Percentiles rank a stretch among this genome's conserved stretches.
Conservation (phyloP, 345 rosid species). For the Dovyalis caffra region DNA sequence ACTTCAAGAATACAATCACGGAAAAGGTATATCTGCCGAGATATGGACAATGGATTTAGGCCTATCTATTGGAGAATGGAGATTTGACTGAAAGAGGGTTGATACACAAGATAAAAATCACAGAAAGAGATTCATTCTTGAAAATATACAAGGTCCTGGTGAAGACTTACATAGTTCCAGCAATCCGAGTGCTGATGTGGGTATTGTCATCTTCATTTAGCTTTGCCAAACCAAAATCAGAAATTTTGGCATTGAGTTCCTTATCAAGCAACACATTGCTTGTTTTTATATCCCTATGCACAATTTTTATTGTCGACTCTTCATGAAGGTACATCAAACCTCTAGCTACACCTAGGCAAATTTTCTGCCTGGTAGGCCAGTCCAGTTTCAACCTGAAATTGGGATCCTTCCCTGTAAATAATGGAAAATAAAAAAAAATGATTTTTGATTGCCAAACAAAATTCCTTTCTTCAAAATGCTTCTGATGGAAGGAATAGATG, state of each 20-base stretch:
- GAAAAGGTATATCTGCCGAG: background rate
- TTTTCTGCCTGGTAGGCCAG: slow-evolving; percentile 72
- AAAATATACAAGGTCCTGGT: background rate
- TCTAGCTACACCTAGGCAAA: slow-evolving; percentile 69
- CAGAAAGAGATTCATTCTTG: background rate
- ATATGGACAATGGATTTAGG: background rate
- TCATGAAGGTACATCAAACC: slow-evolving; percentile 82
- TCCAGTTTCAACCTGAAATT: slow-evolving; percentile 49
- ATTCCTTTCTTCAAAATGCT: background rate
- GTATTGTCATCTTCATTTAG: slow-evolving; percentile 74
- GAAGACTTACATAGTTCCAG: slow-evolving; percentile 77
- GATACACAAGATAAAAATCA: background rate
- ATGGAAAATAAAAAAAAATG: background rate
- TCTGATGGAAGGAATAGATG: background rate
- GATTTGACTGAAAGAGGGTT: background rate
- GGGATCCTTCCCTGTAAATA: slow-evolving; percentile 50
- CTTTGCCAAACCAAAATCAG: slow-evolving; percentile 93
- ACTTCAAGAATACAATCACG: too few relatives aligned
- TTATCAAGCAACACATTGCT: slow-evolving; percentile 87
- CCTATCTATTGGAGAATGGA: background rate
- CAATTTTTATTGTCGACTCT: slow-evolving; percentile 79
- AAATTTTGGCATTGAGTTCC: slow-evolving; percentile 78
- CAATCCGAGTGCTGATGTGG: slow-evolving; percentile 83
- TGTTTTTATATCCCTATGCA: slow-evolving; percentile 92
- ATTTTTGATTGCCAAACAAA: background rate